Evolutionary conservation across 2,329 filamentous ascomycete species (phyloP).

Genomic region (Monascus ruber): DNA sequence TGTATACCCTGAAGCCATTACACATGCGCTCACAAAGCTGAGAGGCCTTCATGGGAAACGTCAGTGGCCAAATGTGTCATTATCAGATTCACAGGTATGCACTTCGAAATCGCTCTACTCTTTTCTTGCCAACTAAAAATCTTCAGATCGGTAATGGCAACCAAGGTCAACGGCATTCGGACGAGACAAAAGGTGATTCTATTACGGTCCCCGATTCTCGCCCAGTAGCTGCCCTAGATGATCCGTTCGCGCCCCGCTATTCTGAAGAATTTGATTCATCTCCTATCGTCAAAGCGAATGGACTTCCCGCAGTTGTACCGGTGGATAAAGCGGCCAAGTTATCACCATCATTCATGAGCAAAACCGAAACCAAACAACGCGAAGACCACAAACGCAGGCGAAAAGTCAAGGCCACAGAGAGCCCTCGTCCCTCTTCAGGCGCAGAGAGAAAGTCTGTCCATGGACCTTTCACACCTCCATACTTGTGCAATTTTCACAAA

Average conservation of each 20-base stretch:
- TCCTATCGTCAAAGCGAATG: conserved; percentile 11
- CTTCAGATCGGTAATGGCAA: no score
- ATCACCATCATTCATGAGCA: no score
- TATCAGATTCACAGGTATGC: conserved; percentile 17
- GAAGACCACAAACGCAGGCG: conserved; percentile 58
- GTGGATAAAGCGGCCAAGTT: conserved; percentile 15
- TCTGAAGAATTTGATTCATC: conserved; percentile 17
- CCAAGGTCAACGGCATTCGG: no score
- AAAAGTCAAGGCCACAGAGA: conserved; percentile 53
- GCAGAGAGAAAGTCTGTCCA: conserved; percentile 1
- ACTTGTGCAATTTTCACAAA: conserved; percentile 15
- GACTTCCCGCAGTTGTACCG: conserved; percentile 7
- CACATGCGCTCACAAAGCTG: conserved; percentile 50
- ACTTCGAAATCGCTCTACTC: conserved; percentile 1
- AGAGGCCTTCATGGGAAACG: conserved; percentile 42
- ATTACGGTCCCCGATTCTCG: neutral
- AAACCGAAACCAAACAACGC: conserved; percentile 22
- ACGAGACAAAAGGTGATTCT: no score
- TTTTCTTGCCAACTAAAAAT: no score
- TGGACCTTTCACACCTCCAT: conserved; percentile 15
- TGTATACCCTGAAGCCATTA: conserved; percentile 54
- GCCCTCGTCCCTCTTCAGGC: no score
- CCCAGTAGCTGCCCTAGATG: conserved; percentile 3
- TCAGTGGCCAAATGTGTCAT: conserved; percentile 37
- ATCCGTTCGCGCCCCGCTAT: conserved; percentile 4